Conservation (phyloP, 139 green algal species). For the Ulvella scutata region DNA sequence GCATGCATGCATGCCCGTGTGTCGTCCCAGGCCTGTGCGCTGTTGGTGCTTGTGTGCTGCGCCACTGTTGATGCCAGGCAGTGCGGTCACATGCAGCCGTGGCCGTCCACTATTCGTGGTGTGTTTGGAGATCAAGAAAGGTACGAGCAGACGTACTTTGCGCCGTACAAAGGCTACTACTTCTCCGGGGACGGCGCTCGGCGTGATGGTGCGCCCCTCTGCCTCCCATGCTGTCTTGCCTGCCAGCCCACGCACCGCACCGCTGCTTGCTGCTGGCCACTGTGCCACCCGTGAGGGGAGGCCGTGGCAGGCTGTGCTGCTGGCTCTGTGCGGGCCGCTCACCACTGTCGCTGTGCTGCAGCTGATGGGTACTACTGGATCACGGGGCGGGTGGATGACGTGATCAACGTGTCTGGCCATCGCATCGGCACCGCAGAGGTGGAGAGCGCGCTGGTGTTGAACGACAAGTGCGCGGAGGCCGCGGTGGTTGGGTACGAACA, state of each 20-base stretch:
- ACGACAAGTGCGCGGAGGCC: constrained; percentile 71
- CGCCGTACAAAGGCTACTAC: constrained; percentile 68
- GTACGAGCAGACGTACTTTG: constrained; percentile 94
- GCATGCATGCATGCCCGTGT: background rate
- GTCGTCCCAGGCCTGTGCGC: background rate
- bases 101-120: constrained; percentile 77
- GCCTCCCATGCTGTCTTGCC: background rate
- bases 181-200: constrained; percentile 55
- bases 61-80: background rate
- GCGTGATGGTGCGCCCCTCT: constrained; percentile 21
- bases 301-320: too few relatives aligned
- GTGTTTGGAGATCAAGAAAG: constrained; percentile 77
- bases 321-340: too few relatives aligned
- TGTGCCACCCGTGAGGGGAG: too few relatives aligned
- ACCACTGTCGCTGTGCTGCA: background rate
- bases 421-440: constrained; percentile 90
- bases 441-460: constrained; percentile 66
- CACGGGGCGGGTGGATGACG: constrained; percentile 88
- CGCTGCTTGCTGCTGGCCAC: background rate
- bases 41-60: background rate
- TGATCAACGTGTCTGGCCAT: constrained; percentile 88
- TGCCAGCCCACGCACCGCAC: background rate
- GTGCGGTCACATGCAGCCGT: constrained; percentile 49
- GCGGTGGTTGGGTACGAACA: constrained; percentile 85
- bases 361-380: constrained; percentile 61